phyloP scores from a whole-genome alignment of 1,284 basidiomycete genomes.

The Neolentinus lepideus region DNA sequence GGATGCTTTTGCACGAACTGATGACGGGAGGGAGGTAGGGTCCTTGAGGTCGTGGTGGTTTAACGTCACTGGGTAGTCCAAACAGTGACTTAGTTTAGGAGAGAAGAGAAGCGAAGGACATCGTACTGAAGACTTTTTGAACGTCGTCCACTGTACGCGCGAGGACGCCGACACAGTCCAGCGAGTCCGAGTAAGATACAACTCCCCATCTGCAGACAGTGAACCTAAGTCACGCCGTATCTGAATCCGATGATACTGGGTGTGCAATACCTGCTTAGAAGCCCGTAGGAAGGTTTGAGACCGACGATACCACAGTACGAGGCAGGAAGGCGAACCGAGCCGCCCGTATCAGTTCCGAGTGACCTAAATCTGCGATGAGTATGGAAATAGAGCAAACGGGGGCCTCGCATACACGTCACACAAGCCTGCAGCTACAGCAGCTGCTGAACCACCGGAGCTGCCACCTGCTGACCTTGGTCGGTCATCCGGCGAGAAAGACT shows the following conservation, averaged over 20 bases:
- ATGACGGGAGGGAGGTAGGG: constrained; percentile 60
- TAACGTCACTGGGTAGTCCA: constrained; percentile 43
- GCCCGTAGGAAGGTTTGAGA: constrained; percentile 91
- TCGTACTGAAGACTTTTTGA: constrained; percentile 57
- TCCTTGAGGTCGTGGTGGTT: constrained; percentile 68
- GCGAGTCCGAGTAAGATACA: constrained; percentile 88
- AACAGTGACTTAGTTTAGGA: neutral
- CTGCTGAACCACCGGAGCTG: constrained; percentile 81
- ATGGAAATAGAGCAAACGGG: neutral
- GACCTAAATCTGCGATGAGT: constrained; percentile 46
- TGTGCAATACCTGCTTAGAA: constrained; percentile 70
- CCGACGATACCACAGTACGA: constrained; percentile 92
- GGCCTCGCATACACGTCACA: constrained; percentile 63
- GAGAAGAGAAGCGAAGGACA: neutral
- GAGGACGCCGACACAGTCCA: constrained; percentile 91
- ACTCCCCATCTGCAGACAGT: constrained; percentile 71
- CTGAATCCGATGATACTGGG: neutral
- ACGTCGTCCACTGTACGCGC: constrained; percentile 47
- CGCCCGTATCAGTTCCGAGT: constrained; percentile 92
- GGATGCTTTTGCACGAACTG: constrained; percentile 29
- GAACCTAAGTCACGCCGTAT: neutral
- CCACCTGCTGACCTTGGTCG: constrained; percentile 63
- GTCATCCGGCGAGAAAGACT: too few relatives aligned
- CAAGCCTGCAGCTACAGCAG: constrained; percentile 72
- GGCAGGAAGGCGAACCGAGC: constrained; percentile 88